Evolutionary conservation across 1,139 yeast genomes (phyloP), one percentile per base, ranked within the genome.

Genomic region (Candida albicans): DNA sequence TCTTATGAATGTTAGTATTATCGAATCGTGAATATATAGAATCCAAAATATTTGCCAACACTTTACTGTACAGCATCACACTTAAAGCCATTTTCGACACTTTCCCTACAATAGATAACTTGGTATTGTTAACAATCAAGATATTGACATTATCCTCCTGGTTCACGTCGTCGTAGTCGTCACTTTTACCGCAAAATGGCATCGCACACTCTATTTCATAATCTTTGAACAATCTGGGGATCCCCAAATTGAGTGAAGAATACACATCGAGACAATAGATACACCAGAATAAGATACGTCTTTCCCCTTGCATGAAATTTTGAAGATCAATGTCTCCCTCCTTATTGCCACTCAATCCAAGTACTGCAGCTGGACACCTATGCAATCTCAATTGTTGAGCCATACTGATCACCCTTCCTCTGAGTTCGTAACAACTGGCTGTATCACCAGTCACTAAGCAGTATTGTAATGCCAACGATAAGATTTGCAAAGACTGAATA

Each of bases 231-330:
- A 88, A 64, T 50, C 96, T 69, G 4, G 96, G 96, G 26, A 88
- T 88, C 37, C 97, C 97, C 40, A 89, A 66, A 46, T 81, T 82
- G 48, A 87, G 76, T 1, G 93, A 81, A 18, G 89, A 73, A 58
- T 87, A 87, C 2, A 83, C 77, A 59, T 90, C 97, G 51, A 89
- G 71, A 33, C 84, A 75, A 60, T 87, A 89, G 34, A 84, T 79
- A 51, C 89, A 83, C 96, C 96, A 90, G 56, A 89, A 89, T 33
- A 87, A 65, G 39, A 88, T 76, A 57, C 96, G 79, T 48, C 96
- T 73, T 57, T 87, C 88, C 50, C 90, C 91, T 63, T 86, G 95
- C 68, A 85, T 90, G 42, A 63, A 65, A 45, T 68, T 70, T 46
- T 64, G 67, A 28, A 80, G 66, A 46, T 74, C 72, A 36, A 81